Percentiles rank a stretch among this genome's conserved stretches.
Evolutionary conservation across 345 rosid species (phyloP).

Genomic region (Arabidopsis suecica): DNA sequence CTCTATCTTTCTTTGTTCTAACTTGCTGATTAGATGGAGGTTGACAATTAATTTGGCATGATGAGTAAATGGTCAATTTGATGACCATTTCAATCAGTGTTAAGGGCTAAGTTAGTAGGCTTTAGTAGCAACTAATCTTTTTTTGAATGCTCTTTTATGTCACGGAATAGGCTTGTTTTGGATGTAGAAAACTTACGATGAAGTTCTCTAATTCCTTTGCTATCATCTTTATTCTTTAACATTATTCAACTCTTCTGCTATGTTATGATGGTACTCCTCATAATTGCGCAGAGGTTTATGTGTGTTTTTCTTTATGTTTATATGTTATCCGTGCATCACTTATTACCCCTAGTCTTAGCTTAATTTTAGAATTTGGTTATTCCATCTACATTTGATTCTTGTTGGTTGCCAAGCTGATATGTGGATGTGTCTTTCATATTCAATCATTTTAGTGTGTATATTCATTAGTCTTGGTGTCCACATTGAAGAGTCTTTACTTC

Average conservation of each 20-base stretch:
- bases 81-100: slow-evolving; percentile 23
- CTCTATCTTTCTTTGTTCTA: slow-evolving; percentile 8
- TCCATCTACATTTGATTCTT: slow-evolving; percentile 2
- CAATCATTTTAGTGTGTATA: slow-evolving; percentile 16
- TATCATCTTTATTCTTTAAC: slow-evolving; percentile 14
- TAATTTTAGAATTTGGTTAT: slow-evolving; percentile 20
- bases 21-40: slow-evolving; percentile 36
- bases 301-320: slow-evolving; percentile 1
- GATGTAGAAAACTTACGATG: slow-evolving; percentile 25
- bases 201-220: slow-evolving; percentile 11
- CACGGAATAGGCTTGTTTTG: slow-evolving; percentile 18
- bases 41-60: slow-evolving; percentile 36
- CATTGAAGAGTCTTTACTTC: slow-evolving; percentile 11
- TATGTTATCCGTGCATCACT: slow-evolving; percentile 19
- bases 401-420: not conserved
- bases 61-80: slow-evolving; percentile 27
- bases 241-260: slow-evolving; percentile 13
- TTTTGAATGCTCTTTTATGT: slow-evolving; percentile 23
- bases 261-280: slow-evolving; percentile 29
- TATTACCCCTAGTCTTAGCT: slow-evolving; percentile 12
- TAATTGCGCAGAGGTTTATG: slow-evolving; percentile 14
- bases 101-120: slow-evolving; percentile 18
- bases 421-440: slow-evolving; percentile 27
- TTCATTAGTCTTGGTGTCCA: slow-evolving; percentile 5
- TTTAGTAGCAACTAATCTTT: slow-evolving; percentile 23